Conservation (phyloP, 2,329 filamentous ascomycete species). For the Emergomyces pasteurianus region DNA sequence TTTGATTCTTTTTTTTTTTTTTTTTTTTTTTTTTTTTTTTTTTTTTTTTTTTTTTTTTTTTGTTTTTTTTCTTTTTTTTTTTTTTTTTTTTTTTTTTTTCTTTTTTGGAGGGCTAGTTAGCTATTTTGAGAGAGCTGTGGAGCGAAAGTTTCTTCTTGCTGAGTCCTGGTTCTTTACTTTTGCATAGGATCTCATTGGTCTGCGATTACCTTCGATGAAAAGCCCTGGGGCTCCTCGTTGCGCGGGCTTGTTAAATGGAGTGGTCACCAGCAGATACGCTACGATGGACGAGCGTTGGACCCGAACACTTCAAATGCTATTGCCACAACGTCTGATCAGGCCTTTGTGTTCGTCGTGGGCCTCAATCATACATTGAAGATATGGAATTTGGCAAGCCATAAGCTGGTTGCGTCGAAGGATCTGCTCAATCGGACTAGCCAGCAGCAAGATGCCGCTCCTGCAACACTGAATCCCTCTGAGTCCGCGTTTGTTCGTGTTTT, state of each 20-base stretch:
- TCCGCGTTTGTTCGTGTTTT: slow-evolving; percentile 64
- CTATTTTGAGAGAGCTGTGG: not conserved
- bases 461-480: slow-evolving; percentile 68
- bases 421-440: slow-evolving; percentile 57
- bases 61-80: too few species aligned
- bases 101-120: not conserved
- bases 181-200: slow-evolving; percentile 30
- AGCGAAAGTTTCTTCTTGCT: slow-evolving; percentile 3
- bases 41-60: too few species aligned
- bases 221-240: slow-evolving; percentile 37
- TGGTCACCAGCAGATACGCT: slow-evolving; percentile 31
- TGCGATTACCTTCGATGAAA: slow-evolving; percentile 37
- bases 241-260: slow-evolving; percentile 36
- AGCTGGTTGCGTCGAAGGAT: slow-evolving; percentile 64
- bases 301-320: slow-evolving; percentile 34
- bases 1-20: too few species aligned
- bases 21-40: too few species aligned
- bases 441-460: slow-evolving; percentile 57
- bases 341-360: slow-evolving; percentile 62
- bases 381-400: slow-evolving; percentile 78
- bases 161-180: slow-evolving; percentile 7
- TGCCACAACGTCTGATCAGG: slow-evolving; percentile 34
- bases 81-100: too few species aligned
- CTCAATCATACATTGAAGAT: slow-evolving; percentile 80
- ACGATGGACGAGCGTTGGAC: slow-evolving; percentile 31